phyloP scores from a whole-genome alignment of 1,284 basidiomycete species.

The Cystobasidium slooffiae region DNA sequence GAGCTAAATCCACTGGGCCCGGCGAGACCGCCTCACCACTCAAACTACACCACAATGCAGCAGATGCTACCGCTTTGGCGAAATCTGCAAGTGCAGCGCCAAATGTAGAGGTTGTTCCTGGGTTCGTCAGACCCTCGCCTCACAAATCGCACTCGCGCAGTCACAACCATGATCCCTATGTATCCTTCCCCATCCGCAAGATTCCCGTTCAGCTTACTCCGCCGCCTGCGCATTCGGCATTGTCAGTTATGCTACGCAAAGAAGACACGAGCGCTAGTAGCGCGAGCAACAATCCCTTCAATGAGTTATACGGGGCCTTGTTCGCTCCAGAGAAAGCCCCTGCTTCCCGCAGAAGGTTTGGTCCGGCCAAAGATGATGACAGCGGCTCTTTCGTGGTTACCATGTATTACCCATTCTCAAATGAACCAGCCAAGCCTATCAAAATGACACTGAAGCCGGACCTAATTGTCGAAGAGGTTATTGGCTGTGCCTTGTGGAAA shows the following conservation, averaged over 20 bases:
- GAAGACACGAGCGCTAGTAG: constrained; percentile 13
- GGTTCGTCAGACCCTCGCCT: constrained; percentile 2
- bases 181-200: constrained; percentile 32
- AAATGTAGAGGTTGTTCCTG: not conserved
- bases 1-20: constrained; percentile 10
- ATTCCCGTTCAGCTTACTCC: not conserved
- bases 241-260: constrained; percentile 35
- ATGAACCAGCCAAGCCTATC: constrained; percentile 63
- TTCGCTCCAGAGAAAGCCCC: constrained; percentile 57
- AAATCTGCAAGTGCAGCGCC: not conserved
- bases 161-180: constrained; percentile 33
- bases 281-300: constrained; percentile 68
- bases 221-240: constrained; percentile 30
- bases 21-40: constrained; percentile 17
- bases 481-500: constrained; percentile 86
- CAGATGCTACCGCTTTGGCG: not conserved
- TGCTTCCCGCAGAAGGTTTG: constrained; percentile 59
- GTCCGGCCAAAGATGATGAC: constrained; percentile 52
- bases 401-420: constrained; percentile 86
- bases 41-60: not conserved
- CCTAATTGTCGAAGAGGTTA: constrained; percentile 90
- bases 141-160: constrained; percentile 6
- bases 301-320: constrained; percentile 77
- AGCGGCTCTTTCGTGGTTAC: constrained; percentile 65
- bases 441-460: constrained; percentile 75